Base-by-base conservation (phyloP, 1,284 basidiomycete species). In the Termitomyces sp. region DNA sequence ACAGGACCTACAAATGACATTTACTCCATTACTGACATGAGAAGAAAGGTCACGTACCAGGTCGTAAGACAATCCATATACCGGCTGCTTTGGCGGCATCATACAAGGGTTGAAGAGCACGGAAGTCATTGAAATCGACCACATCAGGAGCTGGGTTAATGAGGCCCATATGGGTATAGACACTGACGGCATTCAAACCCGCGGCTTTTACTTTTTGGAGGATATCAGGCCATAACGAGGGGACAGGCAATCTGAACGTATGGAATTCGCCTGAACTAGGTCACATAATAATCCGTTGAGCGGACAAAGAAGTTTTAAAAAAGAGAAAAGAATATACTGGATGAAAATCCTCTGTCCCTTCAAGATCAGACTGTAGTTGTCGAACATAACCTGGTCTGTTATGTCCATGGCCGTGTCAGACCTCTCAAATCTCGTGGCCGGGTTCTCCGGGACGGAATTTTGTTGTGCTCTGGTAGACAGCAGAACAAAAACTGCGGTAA, bases 131-230 rank as follows among this genome's bases (percentile, higher is more conserved):
- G 57, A 92, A 87, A 62, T 91, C 87, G 38, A 91, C 68, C 0
- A 87, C 81, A 6, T 84, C 86, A n/a, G 80, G 83, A 0, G 86
- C 77, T 1, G 89, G 89, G 62, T 92, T 89, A 19, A 83, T 80
- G 52, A 90, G 66, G 1, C 81, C 88, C 88, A 88, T 88, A 62
- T 86, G 83, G 0, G 77, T 80, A 64, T 91, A 92, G 24, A 91
- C 79, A 59, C 84, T 86, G 57, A 89, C 74, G 1, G 81, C 79
- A 62, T 92, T 93, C 58, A 92, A 72, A n/a, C 90, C 91, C 0
- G 87, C 84, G 1, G 89, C 90, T 61, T 89, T 88, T 61, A 84
- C 73, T 67, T 90, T 93, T 62, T 93, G 83, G 44, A 93, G 78
- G 52, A 92, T 84, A 64, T 94, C 90, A 13, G 82, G 76, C 90